These are phyloP conservation scores for Bacterosira constricta DNA, from an alignment of 108 stramenopile genomes.

Conservation along the genomic window DNA sequence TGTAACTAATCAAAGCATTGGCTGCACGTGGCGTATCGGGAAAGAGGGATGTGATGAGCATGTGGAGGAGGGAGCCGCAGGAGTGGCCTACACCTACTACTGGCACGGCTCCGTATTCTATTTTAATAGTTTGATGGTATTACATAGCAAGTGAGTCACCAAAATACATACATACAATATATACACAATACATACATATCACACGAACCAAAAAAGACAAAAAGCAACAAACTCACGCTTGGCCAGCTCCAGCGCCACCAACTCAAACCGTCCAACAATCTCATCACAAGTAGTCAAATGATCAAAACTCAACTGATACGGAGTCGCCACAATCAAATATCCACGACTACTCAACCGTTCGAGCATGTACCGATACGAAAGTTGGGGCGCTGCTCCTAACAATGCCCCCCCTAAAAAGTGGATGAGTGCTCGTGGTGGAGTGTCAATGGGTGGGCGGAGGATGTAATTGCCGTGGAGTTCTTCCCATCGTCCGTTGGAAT, in stretches of 20 bases:
- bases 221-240: constrained; percentile 20
- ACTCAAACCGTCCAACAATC: constrained; percentile 83
- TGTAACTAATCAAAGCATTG: constrained; percentile 89
- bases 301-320: constrained; percentile 91
- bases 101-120: constrained; percentile 88
- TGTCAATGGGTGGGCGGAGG: constrained; percentile 49
- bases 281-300: constrained; percentile 87
- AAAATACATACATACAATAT: too few species aligned
- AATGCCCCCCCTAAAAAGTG: constrained; percentile 94
- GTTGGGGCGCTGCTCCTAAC: constrained; percentile 88
- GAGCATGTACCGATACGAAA: constrained; percentile 85
- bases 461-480: constrained; percentile 80
- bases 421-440: constrained; percentile 51
- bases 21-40: constrained; percentile 93
- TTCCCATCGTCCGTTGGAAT: constrained; percentile 61
- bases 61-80: constrained; percentile 87
- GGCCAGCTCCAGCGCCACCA: constrained; percentile 73
- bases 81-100: constrained; percentile 94
- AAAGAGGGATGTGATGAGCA: constrained; percentile 88
- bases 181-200: too few species aligned
- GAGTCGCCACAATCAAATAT: constrained; percentile 92
- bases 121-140: too few species aligned
- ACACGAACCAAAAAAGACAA: too few species aligned
- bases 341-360: constrained; percentile 82
- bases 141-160: too few species aligned